phyloP scores from a whole-genome alignment of 192 early-diverging fungal genomes.

The Coemansia sp. region DNA sequence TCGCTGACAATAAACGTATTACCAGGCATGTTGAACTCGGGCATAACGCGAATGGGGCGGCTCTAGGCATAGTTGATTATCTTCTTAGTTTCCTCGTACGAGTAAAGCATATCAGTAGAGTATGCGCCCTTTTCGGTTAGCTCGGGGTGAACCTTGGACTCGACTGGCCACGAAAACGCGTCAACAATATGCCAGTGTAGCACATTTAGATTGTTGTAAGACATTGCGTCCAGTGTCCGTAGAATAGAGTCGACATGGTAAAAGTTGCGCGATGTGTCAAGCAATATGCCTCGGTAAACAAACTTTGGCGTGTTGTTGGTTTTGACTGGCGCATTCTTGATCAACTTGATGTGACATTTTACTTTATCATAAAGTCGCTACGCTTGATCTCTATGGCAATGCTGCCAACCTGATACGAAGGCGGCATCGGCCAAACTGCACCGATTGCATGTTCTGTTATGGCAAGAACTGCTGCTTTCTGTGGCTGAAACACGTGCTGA shows the following conservation, averaged over 20 bases:
- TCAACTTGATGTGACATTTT: constrained; percentile 61
- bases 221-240: constrained; percentile 65
- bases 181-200: constrained; percentile 77
- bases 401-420: constrained; percentile 30
- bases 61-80: constrained; percentile 74
- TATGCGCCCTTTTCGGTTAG: constrained; percentile 66
- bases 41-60: constrained; percentile 81
- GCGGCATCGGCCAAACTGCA: constrained; percentile 46
- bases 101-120: constrained; percentile 65
- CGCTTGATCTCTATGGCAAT: constrained; percentile 58
- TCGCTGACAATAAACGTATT: constrained; percentile 62
- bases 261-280: constrained; percentile 73
- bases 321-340: constrained; percentile 59
- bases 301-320: constrained; percentile 65
- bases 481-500: constrained; percentile 1
- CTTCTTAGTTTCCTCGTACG: constrained; percentile 65
- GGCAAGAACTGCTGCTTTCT: constrained; percentile 3
- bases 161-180: constrained; percentile 70
- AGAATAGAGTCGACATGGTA: constrained; percentile 61
- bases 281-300: constrained; percentile 66
- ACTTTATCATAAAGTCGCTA: constrained; percentile 58
- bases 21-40: constrained; percentile 86
- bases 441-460: neutral
- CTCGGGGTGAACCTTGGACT: constrained; percentile 64
- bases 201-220: constrained; percentile 76